A percentile compares a stretch with the other conserved stretches of the same genome.
These are phyloP conservation scores for Paracorniculantispora psalliotae DNA, from an alignment of 2,329 filamentous ascomycete genomes.

Conservation along the genomic window DNA sequence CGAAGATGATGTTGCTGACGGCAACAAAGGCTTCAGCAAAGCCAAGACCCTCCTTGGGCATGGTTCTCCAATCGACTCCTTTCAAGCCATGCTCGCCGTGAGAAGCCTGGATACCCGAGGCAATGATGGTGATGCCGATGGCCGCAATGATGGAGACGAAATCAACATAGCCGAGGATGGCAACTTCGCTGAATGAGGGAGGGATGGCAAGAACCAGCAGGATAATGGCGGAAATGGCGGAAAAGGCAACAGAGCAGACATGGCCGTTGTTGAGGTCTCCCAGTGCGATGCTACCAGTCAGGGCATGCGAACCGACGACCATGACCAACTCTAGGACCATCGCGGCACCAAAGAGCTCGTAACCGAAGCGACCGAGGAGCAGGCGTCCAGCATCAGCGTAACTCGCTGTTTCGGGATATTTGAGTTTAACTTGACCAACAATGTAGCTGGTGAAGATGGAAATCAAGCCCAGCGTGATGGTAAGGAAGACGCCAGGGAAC, in stretches of 20 bases:
- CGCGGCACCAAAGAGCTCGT: constrained; percentile 51
- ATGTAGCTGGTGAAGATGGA: constrained; percentile 18
- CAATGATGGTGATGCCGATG: constrained; percentile 59
- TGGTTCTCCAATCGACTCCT: constrained; percentile 26
- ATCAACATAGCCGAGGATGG: constrained; percentile 36
- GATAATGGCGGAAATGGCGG: constrained; percentile 33
- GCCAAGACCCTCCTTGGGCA: constrained; percentile 33
- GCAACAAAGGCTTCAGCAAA: constrained; percentile 51
- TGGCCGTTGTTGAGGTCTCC: constrained; percentile 53
- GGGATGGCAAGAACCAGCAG: constrained; percentile 34
- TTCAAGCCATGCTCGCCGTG: constrained; percentile 16
- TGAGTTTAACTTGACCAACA: constrained; percentile 29
- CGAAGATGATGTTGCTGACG: constrained; percentile 60
- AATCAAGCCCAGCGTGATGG: constrained; percentile 15
- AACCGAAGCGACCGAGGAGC: constrained; percentile 50
- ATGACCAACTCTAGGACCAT: constrained; percentile 59
- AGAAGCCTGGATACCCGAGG: constrained; percentile 42
- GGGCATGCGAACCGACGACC: constrained; percentile 60
- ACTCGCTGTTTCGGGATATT: constrained; percentile 49
- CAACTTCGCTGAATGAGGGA: constrained; percentile 35
- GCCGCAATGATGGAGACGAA: constrained; percentile 56
- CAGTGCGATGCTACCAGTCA: constrained; percentile 61
- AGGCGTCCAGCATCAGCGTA: constrained; percentile 60
- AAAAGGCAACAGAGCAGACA: constrained; percentile 32
- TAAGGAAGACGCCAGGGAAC: constrained; percentile 26